These are phyloP conservation scores for Pecoramyces ruminantium DNA, from an alignment of 192 early-diverging fungal species.

Conservation along the genomic window DNA sequence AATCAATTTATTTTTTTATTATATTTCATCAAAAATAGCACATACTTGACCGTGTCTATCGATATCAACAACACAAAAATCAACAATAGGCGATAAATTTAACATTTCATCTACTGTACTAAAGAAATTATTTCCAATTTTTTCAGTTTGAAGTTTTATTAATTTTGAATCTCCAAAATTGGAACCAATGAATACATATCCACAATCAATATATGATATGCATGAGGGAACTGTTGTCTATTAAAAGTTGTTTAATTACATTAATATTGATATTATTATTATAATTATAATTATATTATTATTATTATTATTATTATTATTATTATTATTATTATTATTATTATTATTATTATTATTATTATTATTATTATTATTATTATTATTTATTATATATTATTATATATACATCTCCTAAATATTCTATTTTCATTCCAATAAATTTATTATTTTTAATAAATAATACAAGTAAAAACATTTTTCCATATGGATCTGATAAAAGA, in stretches of 20 bases:
- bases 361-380: neutral
- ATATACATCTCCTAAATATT: neutral
- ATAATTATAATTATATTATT: conserved; percentile 25
- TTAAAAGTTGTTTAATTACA: neutral
- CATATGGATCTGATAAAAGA: neutral
- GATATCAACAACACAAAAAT: conserved; percentile 70
- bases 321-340: too few relatives aligned
- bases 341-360: too few relatives aligned
- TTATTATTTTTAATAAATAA: neutral
- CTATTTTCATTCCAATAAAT: neutral
- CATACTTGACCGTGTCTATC: conserved; percentile 37
- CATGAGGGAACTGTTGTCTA: conserved; percentile 22
- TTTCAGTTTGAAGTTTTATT: conserved; percentile 24
- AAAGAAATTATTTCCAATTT: conserved; percentile 13
- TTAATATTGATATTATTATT: conserved; percentile 27
- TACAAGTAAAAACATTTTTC: neutral
- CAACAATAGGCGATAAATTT: conserved; percentile 69
- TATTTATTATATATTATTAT: too few relatives aligned
- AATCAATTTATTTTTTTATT: neutral
- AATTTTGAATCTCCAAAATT: conserved; percentile 71
- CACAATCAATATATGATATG: conserved; percentile 49
- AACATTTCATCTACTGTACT: conserved; percentile 43
- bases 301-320: conserved; percentile 27
- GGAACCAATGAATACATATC: conserved; percentile 67
- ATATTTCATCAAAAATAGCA: too few relatives aligned